A percentile compares a stretch with the other conserved stretches of the same genome.
Conservation (phyloP, 2,329 filamentous ascomycete species). For the Helotiales sp. region DNA sequence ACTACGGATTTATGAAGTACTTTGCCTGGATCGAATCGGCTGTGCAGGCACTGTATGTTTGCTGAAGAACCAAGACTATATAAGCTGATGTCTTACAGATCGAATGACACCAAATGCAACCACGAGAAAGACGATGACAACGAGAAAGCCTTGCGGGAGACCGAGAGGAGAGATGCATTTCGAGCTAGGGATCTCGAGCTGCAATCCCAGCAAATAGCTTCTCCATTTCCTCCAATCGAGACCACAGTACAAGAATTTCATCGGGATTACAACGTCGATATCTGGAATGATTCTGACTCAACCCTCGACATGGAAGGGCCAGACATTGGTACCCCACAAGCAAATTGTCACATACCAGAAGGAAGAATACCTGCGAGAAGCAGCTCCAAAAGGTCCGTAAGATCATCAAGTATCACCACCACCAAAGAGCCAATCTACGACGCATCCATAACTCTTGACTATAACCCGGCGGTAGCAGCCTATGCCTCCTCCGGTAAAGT, state of each 20-base stretch:
- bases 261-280: not conserved
- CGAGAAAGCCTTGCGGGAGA: not conserved
- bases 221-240: not conserved
- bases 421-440: constrained; percentile 3
- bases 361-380: not conserved
- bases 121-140: constrained; percentile 2
- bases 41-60: constrained; percentile 17
- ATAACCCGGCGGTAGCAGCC: constrained; percentile 15
- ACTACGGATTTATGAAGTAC: constrained; percentile 18
- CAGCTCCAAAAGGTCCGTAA: not conserved
- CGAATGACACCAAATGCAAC: constrained; percentile 2
- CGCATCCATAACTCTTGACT: constrained; percentile 9
- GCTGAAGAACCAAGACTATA: not conserved
- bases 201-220: not conserved
- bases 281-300: not conserved
- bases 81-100: not conserved
- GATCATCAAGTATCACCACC: not conserved
- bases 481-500: constrained; percentile 6
- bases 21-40: constrained; percentile 18
- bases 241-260: not conserved
- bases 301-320: not conserved
- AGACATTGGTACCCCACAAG: not conserved
- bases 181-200: not conserved
- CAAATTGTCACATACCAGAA: not conserved
- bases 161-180: not conserved